phyloP scores from a whole-genome alignment of 1,284 basidiomycete species.

The Boletus calvinii region DNA sequence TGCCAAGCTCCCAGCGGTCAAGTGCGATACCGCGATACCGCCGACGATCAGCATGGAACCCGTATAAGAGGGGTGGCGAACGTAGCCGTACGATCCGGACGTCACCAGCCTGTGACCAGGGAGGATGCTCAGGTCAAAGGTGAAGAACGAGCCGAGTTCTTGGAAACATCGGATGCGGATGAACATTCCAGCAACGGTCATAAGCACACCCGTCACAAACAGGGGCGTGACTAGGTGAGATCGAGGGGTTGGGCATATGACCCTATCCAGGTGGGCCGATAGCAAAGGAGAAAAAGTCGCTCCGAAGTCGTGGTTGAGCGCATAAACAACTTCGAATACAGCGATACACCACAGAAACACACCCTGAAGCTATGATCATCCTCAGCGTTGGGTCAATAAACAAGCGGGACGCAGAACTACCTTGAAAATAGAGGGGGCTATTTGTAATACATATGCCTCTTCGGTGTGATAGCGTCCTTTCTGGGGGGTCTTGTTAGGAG shows the following conservation, averaged over 20 bases:
- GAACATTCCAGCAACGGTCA: conserved; percentile 46
- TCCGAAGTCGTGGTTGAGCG: conserved; percentile 36
- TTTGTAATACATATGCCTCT: conserved; percentile 51
- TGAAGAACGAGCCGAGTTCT: conserved; percentile 53
- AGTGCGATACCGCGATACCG: conserved; percentile 51
- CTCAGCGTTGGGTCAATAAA: conserved; percentile 1
- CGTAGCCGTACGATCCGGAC: conserved; percentile 50
- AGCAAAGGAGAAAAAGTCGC: conserved; percentile 33
- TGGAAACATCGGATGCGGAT: conserved; percentile 41
- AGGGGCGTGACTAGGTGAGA: conserved; percentile 41
- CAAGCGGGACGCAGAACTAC: conserved; percentile 27
- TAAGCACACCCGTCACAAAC: conserved; percentile 50
- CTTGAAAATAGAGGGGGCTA: conserved; percentile 59
- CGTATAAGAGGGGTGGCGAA: conserved; percentile 56
- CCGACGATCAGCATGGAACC: conserved; percentile 49
- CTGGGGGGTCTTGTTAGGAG: conserved; percentile 54
- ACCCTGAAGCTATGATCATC: conserved; percentile 45
- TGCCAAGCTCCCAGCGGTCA: conserved; percentile 54
- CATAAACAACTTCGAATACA: conserved; percentile 48
- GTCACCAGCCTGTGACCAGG: conserved; percentile 57
- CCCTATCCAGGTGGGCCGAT: conserved; percentile 27
- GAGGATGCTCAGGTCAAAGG: conserved; percentile 59
- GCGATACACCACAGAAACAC: conserved; percentile 51
- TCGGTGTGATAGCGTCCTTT: conserved; percentile 57
- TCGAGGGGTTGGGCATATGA: conserved; percentile 36